A percentile compares a stretch with the other conserved stretches of the same genome.
Conservation (phyloP, 805 yeast species). For the Ogataea corticis region DNA sequence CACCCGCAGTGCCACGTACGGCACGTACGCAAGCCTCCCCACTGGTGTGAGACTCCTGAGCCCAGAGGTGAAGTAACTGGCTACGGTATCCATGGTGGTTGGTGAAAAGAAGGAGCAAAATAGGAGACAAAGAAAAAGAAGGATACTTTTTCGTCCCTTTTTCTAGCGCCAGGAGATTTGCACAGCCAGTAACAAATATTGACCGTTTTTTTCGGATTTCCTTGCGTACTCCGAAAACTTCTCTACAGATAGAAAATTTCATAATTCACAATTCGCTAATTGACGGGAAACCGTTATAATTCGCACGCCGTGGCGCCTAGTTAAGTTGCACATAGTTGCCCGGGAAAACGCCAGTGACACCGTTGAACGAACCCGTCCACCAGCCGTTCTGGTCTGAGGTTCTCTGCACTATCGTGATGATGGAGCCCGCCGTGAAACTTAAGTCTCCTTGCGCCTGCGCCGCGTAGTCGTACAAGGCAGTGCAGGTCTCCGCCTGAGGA, state of each 20-base stretch:
- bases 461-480: conserved; percentile 86
- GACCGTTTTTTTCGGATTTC: no score
- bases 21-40: conserved; percentile 26
- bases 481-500: conserved; percentile 58
- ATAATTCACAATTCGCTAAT: not conserved
- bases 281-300: conserved; percentile 2
- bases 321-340: conserved; percentile 91
- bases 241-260: not conserved
- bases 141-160: no score
- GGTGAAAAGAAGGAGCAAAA: no score
- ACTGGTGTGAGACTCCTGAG: conserved; percentile 16
- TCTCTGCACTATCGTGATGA: conserved; percentile 78
- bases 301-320: conserved; percentile 13
- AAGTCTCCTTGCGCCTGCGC: conserved; percentile 95
- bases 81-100: not conserved
- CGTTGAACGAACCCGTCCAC: conserved; percentile 94
- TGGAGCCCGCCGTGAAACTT: conserved; percentile 82
- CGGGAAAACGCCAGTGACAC: conserved; percentile 89
- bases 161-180: no score
- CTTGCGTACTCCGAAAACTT: no score
- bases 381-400: conserved; percentile 88
- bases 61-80: conserved; percentile 1
- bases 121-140: no score
- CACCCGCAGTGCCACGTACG: conserved; percentile 26
- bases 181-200: no score